Conservation (phyloP, 495 filamentous ascomycete genomes). For the Jackrogersella minutella region DNA sequence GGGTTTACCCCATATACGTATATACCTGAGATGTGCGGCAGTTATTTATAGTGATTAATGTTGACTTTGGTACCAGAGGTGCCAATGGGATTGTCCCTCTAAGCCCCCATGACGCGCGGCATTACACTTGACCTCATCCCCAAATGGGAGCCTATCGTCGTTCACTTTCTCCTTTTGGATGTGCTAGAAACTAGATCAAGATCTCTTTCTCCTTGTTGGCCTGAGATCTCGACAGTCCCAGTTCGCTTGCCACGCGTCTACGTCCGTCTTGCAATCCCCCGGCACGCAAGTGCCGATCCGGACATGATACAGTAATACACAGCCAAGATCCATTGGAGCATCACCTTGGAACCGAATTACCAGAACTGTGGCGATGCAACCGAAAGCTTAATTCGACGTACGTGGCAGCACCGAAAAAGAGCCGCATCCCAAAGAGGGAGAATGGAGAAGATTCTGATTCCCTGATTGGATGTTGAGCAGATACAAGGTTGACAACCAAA, state of each 20-base stretch:
- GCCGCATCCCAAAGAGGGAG: slow-evolving; percentile 30
- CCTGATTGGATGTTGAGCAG: slow-evolving; percentile 16
- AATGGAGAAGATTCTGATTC: neutral
- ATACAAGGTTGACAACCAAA: slow-evolving; percentile 4
- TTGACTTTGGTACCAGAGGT: slow-evolving; percentile 5
- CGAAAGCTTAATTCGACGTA: slow-evolving; percentile 39
- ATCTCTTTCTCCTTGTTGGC: slow-evolving; percentile 14
- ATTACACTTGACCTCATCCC: slow-evolving; percentile 14
- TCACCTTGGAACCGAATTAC: slow-evolving; percentile 17
- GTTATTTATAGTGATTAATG: slow-evolving; percentile 22
- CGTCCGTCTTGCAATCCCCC: slow-evolving; percentile 10
- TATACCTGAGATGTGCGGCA: slow-evolving; percentile 16
- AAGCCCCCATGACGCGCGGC: slow-evolving; percentile 23
- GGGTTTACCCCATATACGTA: slow-evolving; percentile 19
- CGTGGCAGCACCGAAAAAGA: slow-evolving; percentile 13
- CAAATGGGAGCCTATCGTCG: slow-evolving; percentile 24
- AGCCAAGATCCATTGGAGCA: slow-evolving; percentile 32
- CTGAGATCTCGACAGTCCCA: slow-evolving; percentile 14
- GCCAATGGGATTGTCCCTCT: slow-evolving; percentile 25
- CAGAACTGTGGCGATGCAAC: slow-evolving; percentile 38
- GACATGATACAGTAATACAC: slow-evolving; percentile 39
- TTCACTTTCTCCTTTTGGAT: slow-evolving; percentile 19
- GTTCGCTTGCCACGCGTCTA: slow-evolving; percentile 23
- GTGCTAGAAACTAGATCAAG: slow-evolving; percentile 12
- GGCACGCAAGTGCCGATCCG: slow-evolving; percentile 19